phyloP scores from a whole-genome alignment of 2,329 filamentous ascomycete genomes.

The Scytalidium sp. region DNA sequence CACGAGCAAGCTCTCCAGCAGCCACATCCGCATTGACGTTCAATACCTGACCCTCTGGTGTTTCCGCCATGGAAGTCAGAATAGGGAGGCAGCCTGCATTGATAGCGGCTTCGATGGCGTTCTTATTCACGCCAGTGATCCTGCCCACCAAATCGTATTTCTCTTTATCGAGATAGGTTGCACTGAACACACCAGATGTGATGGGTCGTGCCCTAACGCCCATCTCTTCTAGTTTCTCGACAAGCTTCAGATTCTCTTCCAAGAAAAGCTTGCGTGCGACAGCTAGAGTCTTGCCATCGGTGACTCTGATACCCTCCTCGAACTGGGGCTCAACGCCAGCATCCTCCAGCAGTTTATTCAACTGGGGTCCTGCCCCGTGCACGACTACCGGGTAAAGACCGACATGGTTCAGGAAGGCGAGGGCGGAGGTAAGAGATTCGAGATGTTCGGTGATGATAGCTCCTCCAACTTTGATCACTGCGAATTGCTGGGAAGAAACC shows the following conservation, averaged over 20 bases:
- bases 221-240: slow-evolving; percentile 84
- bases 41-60: slow-evolving; percentile 82
- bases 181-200: slow-evolving; percentile 84
- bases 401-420: slow-evolving; percentile 92
- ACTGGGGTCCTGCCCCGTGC: slow-evolving; percentile 90
- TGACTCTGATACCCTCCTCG: slow-evolving; percentile 93
- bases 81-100: slow-evolving; percentile 89
- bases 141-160: slow-evolving; percentile 96
- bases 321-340: slow-evolving; percentile 94
- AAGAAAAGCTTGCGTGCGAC: slow-evolving; percentile 91
- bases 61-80: slow-evolving; percentile 94
- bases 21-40: slow-evolving; percentile 99
- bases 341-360: slow-evolving; percentile 86
- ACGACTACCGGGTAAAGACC: slow-evolving; percentile 94
- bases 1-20: slow-evolving; percentile 85
- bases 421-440: slow-evolving; percentile 82
- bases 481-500: slow-evolving; percentile 94
- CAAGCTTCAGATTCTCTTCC: slow-evolving; percentile 90
- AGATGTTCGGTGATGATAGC: slow-evolving; percentile 94
- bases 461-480: slow-evolving; percentile 96
- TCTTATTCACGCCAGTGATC: slow-evolving; percentile 88
- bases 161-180: slow-evolving; percentile 93
- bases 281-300: slow-evolving; percentile 90
- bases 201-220: slow-evolving; percentile 88
- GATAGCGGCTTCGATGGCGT: slow-evolving; percentile 87